A percentile compares a stretch with the other conserved stretches of the same genome.
Conservation (phyloP, 2,329 filamentous ascomycete genomes). For the Huntiella savannae region DNA sequence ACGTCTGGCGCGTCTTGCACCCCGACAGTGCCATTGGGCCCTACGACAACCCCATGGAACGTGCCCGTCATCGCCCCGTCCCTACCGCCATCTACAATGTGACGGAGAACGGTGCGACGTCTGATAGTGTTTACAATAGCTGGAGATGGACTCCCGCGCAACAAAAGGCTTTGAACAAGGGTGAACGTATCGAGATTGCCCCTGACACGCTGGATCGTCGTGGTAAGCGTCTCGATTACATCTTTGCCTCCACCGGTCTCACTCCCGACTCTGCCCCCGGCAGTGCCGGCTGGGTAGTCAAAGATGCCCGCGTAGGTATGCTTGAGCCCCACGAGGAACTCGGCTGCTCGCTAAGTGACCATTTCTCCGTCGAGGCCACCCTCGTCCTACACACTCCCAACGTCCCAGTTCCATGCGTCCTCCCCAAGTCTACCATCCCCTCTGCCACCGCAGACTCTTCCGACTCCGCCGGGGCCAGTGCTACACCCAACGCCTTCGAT, state of each 20-base stretch:
- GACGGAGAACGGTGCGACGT: slow-evolving; percentile 65
- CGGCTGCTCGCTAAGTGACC: slow-evolving; percentile 76
- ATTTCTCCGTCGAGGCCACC: slow-evolving; percentile 78
- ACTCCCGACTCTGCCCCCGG: slow-evolving; percentile 14
- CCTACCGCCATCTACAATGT: slow-evolving; percentile 68
- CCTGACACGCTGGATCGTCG: slow-evolving; percentile 46
- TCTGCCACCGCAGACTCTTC: slow-evolving; percentile 7
- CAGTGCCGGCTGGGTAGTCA: slow-evolving; percentile 45
- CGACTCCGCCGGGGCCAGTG: slow-evolving; percentile 10
- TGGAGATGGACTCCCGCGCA: slow-evolving; percentile 72
- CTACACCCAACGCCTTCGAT: slow-evolving; percentile 13
- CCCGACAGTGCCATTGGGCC: slow-evolving; percentile 69
- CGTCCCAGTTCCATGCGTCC: slow-evolving; percentile 10
- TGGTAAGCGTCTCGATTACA: slow-evolving; percentile 85
- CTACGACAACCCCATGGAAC: slow-evolving; percentile 47
- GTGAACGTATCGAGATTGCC: slow-evolving; percentile 34
- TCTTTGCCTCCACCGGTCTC: slow-evolving; percentile 52
- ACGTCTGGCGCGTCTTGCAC: slow-evolving; percentile 70
- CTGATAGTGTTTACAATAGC: slow-evolving; percentile 71
- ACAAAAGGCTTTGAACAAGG: slow-evolving; percentile 44
- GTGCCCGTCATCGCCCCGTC: slow-evolving; percentile 42
- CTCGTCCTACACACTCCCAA: slow-evolving; percentile 31
- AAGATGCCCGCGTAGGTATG: slow-evolving; percentile 57
- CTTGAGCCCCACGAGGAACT: slow-evolving; percentile 62
- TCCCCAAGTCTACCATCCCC: slow-evolving; percentile 3